Base-by-base conservation (phyloP, 805 yeast species). In the Cyberlindnera subsufficiens region DNA sequence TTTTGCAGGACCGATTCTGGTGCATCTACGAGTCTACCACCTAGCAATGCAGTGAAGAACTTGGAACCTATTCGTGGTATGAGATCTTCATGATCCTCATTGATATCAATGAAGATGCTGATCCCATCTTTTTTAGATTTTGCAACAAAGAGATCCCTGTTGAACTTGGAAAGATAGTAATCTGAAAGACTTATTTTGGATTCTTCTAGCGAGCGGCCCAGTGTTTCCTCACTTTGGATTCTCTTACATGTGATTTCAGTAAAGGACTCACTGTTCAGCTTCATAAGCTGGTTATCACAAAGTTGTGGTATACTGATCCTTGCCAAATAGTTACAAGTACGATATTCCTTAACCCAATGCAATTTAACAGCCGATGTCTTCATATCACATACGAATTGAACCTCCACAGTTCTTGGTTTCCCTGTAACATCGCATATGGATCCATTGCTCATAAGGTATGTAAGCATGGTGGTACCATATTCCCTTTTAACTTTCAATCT, bases 341-440 rank as follows among this genome's bases (percentile, higher is more conserved):
- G 46, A 22, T 40, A 45, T 41, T 58, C 62, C 34, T 38, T 49
- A 0, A 50, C 49, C 32, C 38, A 43, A 4, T 39, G 25, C 6
- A 55, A 16, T 14, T 22, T 32, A 2, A 48, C 17, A 2, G 10
- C n/a, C 3, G n/a, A 10, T 11, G 33, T 14, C 4, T 36, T 35
- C 13, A 55, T 46, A 38, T 54, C 51, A 38, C 62, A 58, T 7
- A 46, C 37, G 35, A 48, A 58, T 33, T 52, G 55, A 2, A 58
- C 19, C 27, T 58, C 55, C 4, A 48, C 42, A 3, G 39, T 41
- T 43, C 62, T 45, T 11, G 53, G 50, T 27, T 42, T 40, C 3
- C 55, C 52, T 0, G 57, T 56, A 34, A 56, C 38, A 38, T 58
- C 61, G 46, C 62, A 58, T 7, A 51, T 39, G 2, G 54, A 40